These are phyloP conservation scores for Nicotiana tabacum DNA, from an alignment of 257 asterid species.

Conservation along the genomic window DNA sequence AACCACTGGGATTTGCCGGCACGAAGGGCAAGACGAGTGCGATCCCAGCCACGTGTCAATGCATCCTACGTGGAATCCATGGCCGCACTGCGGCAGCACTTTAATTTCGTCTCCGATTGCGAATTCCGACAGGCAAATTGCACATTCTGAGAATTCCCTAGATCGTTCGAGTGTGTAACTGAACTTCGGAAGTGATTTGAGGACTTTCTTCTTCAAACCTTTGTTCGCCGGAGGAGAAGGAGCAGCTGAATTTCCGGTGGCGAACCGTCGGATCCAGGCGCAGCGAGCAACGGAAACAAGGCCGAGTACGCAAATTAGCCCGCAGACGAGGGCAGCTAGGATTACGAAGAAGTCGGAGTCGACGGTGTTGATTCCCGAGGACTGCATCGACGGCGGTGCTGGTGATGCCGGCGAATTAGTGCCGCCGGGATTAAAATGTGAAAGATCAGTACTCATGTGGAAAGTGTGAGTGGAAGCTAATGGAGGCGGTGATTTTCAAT, in stretches of 20 bases:
- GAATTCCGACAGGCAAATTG: constrained; percentile 27
- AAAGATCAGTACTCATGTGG: constrained; percentile 15
- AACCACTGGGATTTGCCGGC: constrained; percentile 21
- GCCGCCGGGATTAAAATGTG: constrained; percentile 5
- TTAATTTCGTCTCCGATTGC: constrained; percentile 17
- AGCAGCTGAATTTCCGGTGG: not conserved
- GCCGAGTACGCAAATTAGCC: constrained; percentile 25
- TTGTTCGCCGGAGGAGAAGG: constrained; percentile 14
- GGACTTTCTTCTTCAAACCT: constrained; percentile 24
- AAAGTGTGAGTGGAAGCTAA: not conserved
- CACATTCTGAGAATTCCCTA: constrained; percentile 19
- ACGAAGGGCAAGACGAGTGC: constrained; percentile 28
- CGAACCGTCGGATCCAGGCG: constrained; percentile 24
- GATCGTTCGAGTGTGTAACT: not conserved
- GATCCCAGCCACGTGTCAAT: constrained; percentile 31
- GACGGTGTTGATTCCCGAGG: not conserved
- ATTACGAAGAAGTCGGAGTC: constrained; percentile 23
- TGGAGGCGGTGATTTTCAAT: not conserved
- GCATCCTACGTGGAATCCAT: constrained; percentile 26
- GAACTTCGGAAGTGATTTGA: constrained; percentile 22
- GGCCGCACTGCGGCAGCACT: constrained; percentile 28
- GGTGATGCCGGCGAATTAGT: constrained; percentile 9
- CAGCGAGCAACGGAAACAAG: constrained; percentile 22
- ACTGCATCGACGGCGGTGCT: not conserved
- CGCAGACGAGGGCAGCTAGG: constrained; percentile 27